Percentiles rank a stretch among this genome's conserved stretches.
Evolutionary conservation across 2,329 filamentous ascomycete species (phyloP).

Genomic region (Ophiostoma ulmi): DNA sequence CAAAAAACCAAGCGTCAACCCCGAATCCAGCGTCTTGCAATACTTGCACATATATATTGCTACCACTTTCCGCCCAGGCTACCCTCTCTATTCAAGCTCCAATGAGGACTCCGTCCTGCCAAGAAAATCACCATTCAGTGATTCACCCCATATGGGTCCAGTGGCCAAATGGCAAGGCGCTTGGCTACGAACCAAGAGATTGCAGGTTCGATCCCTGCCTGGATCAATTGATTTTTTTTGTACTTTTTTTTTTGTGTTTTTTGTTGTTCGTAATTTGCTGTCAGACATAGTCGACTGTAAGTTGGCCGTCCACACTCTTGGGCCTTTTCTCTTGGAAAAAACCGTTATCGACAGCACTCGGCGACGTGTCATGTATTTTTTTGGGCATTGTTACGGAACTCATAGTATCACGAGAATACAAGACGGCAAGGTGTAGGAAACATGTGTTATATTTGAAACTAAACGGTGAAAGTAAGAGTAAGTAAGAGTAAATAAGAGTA

Average conservation of each 20-base stretch:
- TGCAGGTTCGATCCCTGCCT: slow-evolving; percentile 38
- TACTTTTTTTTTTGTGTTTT: background rate
- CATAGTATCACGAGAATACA: background rate
- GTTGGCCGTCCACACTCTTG: background rate
- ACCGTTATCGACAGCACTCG: background rate
- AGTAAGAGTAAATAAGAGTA: too few species aligned
- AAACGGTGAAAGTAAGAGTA: background rate
- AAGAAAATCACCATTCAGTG: background rate
- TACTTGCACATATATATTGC: background rate
- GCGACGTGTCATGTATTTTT: background rate
- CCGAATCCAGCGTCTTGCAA: background rate
- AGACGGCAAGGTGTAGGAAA: background rate
- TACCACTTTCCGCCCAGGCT: background rate
- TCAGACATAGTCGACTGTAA: background rate
- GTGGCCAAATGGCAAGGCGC: slow-evolving; percentile 36
- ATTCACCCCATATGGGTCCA: slow-evolving; percentile 24
- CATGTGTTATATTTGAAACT: background rate
- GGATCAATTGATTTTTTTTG: slow-evolving; percentile 23
- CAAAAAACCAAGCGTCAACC: background rate
- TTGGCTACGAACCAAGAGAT: slow-evolving; percentile 39
- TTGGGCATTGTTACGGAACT: background rate
- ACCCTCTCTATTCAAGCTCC: slow-evolving; percentile 2
- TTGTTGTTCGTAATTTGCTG: too few species aligned
- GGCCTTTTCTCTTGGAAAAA: too few species aligned
- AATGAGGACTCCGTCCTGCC: background rate